A percentile compares a stretch with the other conserved stretches of the same genome.
These are phyloP conservation scores for Phytophthora capsici DNA, from an alignment of 352 stramenopile species.

Conservation along the genomic window DNA sequence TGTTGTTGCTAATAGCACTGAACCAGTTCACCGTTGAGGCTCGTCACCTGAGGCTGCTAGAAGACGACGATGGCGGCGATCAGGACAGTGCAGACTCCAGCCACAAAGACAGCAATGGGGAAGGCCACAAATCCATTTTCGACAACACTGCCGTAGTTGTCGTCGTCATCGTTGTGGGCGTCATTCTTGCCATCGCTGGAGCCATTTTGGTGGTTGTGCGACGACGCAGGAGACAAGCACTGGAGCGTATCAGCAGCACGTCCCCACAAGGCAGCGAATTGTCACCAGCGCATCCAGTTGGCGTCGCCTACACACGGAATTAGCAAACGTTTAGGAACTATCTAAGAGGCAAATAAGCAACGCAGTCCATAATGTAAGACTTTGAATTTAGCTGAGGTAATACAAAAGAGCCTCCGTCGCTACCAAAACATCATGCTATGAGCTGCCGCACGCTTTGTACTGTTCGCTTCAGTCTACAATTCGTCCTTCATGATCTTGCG, in stretches of 20 bases:
- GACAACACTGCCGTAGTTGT: conserved; percentile 26
- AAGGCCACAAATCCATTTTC: conserved; percentile 13
- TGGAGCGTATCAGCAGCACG: conserved; percentile 29
- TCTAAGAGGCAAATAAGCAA: conserved; percentile 3
- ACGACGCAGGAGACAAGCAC: conserved; percentile 14
- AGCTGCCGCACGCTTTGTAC: conserved; percentile 2
- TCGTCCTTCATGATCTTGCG: conserved; percentile 81
- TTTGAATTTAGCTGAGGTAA: conserved; percentile 33
- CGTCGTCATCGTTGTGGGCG: conserved; percentile 16
- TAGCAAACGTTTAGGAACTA: conserved; percentile 6
- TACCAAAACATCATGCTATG: conserved; percentile 29
- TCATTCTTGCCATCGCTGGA: conserved; percentile 18
- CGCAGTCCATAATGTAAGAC: conserved; percentile 20
- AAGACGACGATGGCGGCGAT: conserved; percentile 5
- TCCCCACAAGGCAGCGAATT: conserved; percentile 15
- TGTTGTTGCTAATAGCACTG: conserved; percentile 6
- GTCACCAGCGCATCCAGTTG: conserved; percentile 12
- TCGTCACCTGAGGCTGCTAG: conserved; percentile 8
- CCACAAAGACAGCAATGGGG: conserved; percentile 4
- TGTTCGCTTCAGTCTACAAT: conserved; percentile 37
- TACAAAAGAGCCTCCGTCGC: conserved; percentile 34
- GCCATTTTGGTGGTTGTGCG: conserved; percentile 25
- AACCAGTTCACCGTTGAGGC: conserved; percentile 6
- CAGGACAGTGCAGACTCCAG: background rate
- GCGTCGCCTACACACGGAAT: conserved; percentile 28